Evolutionary conservation across 257 asterid genomes (phyloP).

Genomic region (Solanum raphanifolium): DNA sequence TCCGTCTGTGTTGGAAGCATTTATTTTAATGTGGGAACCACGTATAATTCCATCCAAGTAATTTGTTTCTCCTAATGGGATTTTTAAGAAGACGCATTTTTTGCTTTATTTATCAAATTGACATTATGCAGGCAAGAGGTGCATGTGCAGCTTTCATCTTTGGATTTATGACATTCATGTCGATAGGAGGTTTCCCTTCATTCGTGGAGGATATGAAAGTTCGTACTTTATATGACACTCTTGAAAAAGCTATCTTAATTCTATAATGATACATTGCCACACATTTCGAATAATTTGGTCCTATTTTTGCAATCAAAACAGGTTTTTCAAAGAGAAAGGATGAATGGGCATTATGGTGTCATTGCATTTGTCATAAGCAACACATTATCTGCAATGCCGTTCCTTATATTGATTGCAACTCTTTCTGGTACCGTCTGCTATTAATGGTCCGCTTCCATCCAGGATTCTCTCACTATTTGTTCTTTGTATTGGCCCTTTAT

Average conservation of each 20-base stretch:
- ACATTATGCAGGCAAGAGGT: constrained; percentile 67
- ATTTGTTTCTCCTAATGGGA: not conserved
- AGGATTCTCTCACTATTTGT: constrained; percentile 59
- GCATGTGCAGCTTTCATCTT: constrained; percentile 92
- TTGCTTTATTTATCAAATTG: not conserved
- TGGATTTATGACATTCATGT: constrained; percentile 93
- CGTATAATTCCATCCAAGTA: constrained; percentile 85
- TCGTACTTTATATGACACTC: not conserved
- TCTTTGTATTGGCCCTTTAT: constrained; percentile 68
- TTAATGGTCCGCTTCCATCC: constrained; percentile 95
- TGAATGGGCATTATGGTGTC: constrained; percentile 94
- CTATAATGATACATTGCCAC: not conserved
- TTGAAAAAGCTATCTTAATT: not conserved
- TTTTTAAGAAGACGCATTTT: not conserved
- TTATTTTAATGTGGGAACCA: constrained; percentile 72
- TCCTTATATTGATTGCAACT: constrained; percentile 64
- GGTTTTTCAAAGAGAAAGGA: constrained; percentile 94
- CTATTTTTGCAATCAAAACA: constrained; percentile 6
- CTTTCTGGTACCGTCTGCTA: constrained; percentile 84
- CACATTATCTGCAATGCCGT: constrained; percentile 82
- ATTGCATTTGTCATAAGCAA: constrained; percentile 80
- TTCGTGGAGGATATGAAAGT: constrained; percentile 99
- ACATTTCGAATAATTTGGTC: not conserved
- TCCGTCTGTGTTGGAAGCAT: constrained; percentile 87
- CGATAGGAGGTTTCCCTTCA: constrained; percentile 96